Conservation (phyloP, 371 early-diverging fungal genomes). For the Dinochytrium kinnereticum region DNA sequence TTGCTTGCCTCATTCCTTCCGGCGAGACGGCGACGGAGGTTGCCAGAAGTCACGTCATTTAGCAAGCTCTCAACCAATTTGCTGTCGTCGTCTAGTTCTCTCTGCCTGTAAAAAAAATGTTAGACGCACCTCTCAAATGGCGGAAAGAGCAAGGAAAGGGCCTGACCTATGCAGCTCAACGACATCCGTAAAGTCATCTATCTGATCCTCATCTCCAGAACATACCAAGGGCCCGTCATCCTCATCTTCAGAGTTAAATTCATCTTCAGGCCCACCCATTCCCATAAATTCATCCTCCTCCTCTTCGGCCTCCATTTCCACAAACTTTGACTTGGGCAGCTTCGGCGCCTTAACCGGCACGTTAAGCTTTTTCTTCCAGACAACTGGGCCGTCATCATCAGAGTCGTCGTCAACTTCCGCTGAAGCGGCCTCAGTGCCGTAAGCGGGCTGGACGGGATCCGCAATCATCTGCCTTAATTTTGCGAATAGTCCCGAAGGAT, state of each 20-base stretch:
- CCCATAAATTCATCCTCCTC: constrained; percentile 56
- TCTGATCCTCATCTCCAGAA: too few relatives aligned
- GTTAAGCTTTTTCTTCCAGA: background rate
- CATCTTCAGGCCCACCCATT: constrained; percentile 50
- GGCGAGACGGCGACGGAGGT: constrained; percentile 39
- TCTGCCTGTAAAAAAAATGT: constrained; percentile 37
- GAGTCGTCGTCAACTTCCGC: background rate
- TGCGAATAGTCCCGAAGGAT: background rate
- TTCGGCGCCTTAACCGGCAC: constrained; percentile 4
- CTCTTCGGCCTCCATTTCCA: constrained; percentile 52
- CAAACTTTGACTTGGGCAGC: constrained; percentile 35
- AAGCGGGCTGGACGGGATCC: background rate
- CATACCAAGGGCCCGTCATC: too few relatives aligned
- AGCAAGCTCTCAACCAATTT: constrained; percentile 41
- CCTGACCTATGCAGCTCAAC: constrained; percentile 36
- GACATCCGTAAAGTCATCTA: constrained; percentile 36
- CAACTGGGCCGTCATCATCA: background rate
- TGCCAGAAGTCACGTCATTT: constrained; percentile 52
- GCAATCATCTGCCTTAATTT: background rate
- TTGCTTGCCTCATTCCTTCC: constrained; percentile 10
- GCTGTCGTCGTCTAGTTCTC: constrained; percentile 40
- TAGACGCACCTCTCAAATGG: too few relatives aligned
- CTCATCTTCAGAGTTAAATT: constrained; percentile 41
- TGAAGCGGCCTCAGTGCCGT: background rate
- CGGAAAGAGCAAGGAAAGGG: background rate